Conservation (phyloP, 179 eudicot genomes). For the Carnegiea gigantea region DNA sequence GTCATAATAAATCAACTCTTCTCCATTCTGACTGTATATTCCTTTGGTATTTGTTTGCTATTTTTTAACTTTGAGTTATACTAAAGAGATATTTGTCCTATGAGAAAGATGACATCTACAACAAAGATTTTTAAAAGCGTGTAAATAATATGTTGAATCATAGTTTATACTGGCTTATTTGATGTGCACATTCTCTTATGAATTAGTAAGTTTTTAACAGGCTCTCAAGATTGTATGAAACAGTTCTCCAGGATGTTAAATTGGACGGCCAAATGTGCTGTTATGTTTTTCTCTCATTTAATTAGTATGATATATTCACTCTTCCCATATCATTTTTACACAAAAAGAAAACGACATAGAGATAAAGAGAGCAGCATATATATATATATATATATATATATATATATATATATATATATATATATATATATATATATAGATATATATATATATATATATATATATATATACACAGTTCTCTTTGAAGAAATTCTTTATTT, state of each 20-base stretch:
- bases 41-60: not conserved
- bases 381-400: too few relatives aligned
- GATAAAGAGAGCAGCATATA: not conserved
- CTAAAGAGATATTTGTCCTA: not conserved
- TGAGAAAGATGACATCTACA: not conserved
- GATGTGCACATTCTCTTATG: not conserved
- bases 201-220: not conserved
- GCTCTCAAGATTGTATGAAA: not conserved
- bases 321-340: not conserved
- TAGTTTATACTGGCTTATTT: not conserved
- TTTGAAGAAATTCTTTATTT: not conserved
- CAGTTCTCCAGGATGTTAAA: not conserved
- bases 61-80: not conserved
- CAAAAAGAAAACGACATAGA: not conserved
- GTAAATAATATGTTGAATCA: not conserved
- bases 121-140: not conserved
- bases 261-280: not conserved
- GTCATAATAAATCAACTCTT: slow-evolving; percentile 25
- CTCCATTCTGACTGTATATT: not conserved
- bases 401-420: too few relatives aligned
- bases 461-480: too few relatives aligned
- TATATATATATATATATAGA: not conserved
- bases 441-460: too few relatives aligned
- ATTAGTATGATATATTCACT: not conserved
- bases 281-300: too few relatives aligned